Conservation (phyloP, 768 basidiomycete genomes). For the Lepiota venenata region DNA sequence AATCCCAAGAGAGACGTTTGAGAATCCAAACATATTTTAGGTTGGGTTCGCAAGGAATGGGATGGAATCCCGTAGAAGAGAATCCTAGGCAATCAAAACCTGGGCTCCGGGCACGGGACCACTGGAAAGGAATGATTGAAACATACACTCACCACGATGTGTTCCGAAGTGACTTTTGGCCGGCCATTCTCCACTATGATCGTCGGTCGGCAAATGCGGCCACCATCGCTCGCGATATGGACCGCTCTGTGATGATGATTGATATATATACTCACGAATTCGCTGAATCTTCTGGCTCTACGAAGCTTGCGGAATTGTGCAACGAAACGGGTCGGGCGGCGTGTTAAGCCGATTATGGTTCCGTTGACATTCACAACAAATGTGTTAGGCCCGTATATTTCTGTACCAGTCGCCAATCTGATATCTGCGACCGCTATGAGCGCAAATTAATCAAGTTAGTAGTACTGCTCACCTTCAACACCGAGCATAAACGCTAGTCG, state of each 20-base stretch:
- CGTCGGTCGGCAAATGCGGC: slow-evolving; percentile 95
- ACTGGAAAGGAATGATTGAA: neutral
- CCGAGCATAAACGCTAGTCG: slow-evolving; percentile 92
- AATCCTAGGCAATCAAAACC: slow-evolving; percentile 8
- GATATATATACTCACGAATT: slow-evolving; percentile 95
- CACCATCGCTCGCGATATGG: slow-evolving; percentile 96
- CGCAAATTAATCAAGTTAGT: neutral
- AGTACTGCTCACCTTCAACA: slow-evolving; percentile 73
- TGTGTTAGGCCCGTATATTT: slow-evolving; percentile 91
- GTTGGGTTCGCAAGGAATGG: slow-evolving; percentile 6
- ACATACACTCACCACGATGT: slow-evolving; percentile 59
- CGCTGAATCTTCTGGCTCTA: slow-evolving; percentile 87
- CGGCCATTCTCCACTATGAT: slow-evolving; percentile 89
- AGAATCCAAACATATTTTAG: neutral
- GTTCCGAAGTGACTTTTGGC: slow-evolving; percentile 74
- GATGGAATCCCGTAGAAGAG: neutral
- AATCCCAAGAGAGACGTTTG: neutral
- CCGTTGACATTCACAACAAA: slow-evolving; percentile 98
- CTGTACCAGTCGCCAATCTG: slow-evolving; percentile 85
- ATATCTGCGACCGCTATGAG: slow-evolving; percentile 59
- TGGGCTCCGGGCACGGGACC: neutral
- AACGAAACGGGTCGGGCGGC: slow-evolving; percentile 83
- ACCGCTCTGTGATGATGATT: slow-evolving; percentile 94
- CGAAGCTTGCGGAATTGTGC: slow-evolving; percentile 88
- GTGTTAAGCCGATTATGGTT: slow-evolving; percentile 89